Evolutionary conservation across 352 stramenopile genomes (phyloP).

Genomic region (Aphanomyces cochlioides): DNA sequence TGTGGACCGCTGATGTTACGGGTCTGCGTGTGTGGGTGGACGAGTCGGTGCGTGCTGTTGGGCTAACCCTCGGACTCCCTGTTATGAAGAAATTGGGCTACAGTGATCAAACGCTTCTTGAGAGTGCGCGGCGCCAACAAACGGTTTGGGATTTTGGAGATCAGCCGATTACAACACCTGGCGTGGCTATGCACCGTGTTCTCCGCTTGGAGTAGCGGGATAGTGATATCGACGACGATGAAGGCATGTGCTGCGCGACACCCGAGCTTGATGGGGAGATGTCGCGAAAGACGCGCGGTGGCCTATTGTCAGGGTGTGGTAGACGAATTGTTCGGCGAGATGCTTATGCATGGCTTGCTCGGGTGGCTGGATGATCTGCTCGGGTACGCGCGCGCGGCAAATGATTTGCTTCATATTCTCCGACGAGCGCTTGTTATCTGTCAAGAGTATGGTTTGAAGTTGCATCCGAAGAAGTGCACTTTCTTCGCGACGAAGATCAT

Average conservation of each 20-base stretch:
- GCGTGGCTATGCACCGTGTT: neutral
- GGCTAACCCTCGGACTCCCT: too few species aligned
- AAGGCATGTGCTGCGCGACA: slow-evolving; percentile 1
- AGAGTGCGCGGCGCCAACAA: too few species aligned
- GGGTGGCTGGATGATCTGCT: slow-evolving; percentile 39
- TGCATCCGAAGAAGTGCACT: too few species aligned
- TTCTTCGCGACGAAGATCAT: too few species aligned
- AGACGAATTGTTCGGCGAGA: too few species aligned
- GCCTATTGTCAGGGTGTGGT: slow-evolving; percentile 27
- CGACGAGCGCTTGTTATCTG: slow-evolving; percentile 27
- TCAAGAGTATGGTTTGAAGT: too few species aligned
- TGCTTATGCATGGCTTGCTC: slow-evolving; percentile 31
- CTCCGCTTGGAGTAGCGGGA: neutral
- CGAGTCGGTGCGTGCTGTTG: too few species aligned
- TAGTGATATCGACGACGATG: slow-evolving; percentile 6
- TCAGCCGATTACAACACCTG: neutral
- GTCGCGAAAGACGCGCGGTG: slow-evolving; percentile 8
- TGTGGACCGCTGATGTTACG: too few species aligned
- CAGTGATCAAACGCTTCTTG: too few species aligned
- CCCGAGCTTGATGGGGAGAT: neutral
- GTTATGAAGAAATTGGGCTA: too few species aligned
- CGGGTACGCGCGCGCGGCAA: slow-evolving; percentile 25
- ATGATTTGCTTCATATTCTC: slow-evolving; percentile 31
- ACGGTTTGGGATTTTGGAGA: too few species aligned
- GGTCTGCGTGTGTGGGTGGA: too few species aligned